A percentile compares a stretch with the other conserved stretches of the same genome.
phyloP scores from a whole-genome alignment of 495 filamentous ascomycete genomes.

The Penicillium goetzii region DNA sequence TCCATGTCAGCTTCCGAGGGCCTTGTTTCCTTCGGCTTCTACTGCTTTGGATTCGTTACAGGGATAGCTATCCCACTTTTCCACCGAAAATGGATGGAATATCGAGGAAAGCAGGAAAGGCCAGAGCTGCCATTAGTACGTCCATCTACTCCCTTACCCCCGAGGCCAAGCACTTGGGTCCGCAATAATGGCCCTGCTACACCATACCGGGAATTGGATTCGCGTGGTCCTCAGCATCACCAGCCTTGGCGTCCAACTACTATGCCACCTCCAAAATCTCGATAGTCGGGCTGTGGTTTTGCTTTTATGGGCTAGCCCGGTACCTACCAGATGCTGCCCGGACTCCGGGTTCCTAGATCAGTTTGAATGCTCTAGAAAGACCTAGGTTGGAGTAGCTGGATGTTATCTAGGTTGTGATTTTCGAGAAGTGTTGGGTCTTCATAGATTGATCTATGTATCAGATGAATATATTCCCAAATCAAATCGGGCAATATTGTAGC shows the following conservation, averaged over 20 bases:
- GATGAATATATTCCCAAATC: no score
- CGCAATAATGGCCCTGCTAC: not conserved
- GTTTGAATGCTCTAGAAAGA: no score
- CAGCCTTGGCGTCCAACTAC: not conserved
- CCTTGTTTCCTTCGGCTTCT: slow-evolving; percentile 2
- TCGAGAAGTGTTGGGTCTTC: no score
- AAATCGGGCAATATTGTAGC: no score
- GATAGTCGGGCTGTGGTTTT: not conserved
- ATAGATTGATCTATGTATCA: no score
- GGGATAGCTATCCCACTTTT: not conserved
- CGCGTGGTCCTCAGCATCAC: not conserved
- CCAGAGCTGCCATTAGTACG: not conserved
- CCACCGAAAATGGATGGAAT: not conserved
- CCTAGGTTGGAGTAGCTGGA: no score
- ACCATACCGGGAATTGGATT: not conserved
- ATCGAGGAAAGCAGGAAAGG: not conserved
- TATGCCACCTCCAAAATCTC: not conserved
- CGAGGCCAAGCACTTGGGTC: not conserved
- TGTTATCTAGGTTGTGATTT: no score
- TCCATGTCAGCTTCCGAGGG: slow-evolving; percentile 1
- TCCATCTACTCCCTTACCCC: not conserved
- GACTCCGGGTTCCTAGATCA: no score
- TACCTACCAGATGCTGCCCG: no score
- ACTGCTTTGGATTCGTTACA: not conserved
- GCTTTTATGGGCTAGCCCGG: no score